Conservation (phyloP, 768 basidiomycete species). For the Lactifluus piperatus region DNA sequence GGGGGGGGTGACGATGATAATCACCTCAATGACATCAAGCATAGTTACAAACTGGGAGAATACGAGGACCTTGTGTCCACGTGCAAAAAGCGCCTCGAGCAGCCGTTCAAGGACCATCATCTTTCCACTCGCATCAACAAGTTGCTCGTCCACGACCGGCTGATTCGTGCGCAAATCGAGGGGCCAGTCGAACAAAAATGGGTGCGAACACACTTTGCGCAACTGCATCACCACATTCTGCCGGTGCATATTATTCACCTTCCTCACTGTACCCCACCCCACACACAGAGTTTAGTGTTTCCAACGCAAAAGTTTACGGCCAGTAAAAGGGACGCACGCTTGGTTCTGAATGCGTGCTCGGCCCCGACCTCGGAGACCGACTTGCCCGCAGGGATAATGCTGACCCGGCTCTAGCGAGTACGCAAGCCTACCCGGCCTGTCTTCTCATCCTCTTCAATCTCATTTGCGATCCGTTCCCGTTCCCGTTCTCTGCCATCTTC, state of each 20-base stretch:
- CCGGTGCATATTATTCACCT: no score
- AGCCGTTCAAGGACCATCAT: slow-evolving; percentile 88
- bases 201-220: no score
- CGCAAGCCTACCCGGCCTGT: slow-evolving; percentile 25
- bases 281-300: not conserved
- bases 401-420: not conserved
- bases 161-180: no score
- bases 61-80: no score
- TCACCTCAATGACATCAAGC: no score
- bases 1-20: slow-evolving; percentile 25
- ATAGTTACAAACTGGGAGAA: no score
- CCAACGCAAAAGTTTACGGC: not conserved
- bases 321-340: slow-evolving; percentile 5
- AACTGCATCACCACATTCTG: no score
- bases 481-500: slow-evolving; percentile 27
- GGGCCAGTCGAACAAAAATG: no score
- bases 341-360: slow-evolving; percentile 46
- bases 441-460: no score
- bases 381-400: slow-evolving; percentile 20
- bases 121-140: no score
- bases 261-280: no score
- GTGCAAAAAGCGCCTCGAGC: slow-evolving; percentile 78
- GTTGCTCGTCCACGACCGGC: slow-evolving; percentile 62
- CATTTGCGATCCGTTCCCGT: slow-evolving; percentile 26
- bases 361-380: slow-evolving; percentile 46